phyloP scores from a whole-genome alignment of 148 eudicot genomes.

The Rhododendron griersonianum region DNA sequence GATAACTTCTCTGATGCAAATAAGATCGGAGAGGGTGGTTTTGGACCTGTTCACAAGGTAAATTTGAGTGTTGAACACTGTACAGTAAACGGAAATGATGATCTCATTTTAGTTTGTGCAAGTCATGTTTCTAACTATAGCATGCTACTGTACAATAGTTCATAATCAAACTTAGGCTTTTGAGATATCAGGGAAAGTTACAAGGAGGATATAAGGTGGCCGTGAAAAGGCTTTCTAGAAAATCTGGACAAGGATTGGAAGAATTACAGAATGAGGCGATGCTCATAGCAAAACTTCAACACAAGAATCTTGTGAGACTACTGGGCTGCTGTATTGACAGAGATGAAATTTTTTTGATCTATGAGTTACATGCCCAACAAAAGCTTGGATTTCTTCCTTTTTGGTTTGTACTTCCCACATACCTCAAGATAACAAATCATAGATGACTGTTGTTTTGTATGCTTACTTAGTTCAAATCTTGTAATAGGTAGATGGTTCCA shows the following conservation, averaged over 20 bases:
- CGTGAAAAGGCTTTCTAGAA: neutral
- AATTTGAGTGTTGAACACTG: neutral
- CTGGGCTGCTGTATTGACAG: neutral
- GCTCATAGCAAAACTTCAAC: constrained; percentile 2
- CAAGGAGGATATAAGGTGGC: neutral
- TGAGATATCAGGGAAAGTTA: neutral
- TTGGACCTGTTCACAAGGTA: neutral
- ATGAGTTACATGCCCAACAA: neutral
- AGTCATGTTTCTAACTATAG: neutral
- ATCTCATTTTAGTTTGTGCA: neutral
- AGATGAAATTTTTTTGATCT: neutral
- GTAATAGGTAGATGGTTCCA: neutral
- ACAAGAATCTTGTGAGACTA: constrained; percentile 8
- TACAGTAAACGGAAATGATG: too few species aligned
- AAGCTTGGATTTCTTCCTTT: neutral
- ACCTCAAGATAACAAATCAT: neutral
- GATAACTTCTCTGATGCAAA: neutral
- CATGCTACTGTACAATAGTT: neutral
- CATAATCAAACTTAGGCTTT: neutral
- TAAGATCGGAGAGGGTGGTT: neutral
- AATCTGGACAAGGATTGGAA: constrained; percentile 3
- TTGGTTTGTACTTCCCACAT: neutral
- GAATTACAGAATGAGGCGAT: neutral
- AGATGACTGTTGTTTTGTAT: neutral
- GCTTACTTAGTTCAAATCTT: neutral